A percentile compares a stretch with the other conserved stretches of the same genome.
These are phyloP conservation scores for Arabidopsis suecica DNA, from an alignment of 345 rosid genomes.

Conservation along the genomic window DNA sequence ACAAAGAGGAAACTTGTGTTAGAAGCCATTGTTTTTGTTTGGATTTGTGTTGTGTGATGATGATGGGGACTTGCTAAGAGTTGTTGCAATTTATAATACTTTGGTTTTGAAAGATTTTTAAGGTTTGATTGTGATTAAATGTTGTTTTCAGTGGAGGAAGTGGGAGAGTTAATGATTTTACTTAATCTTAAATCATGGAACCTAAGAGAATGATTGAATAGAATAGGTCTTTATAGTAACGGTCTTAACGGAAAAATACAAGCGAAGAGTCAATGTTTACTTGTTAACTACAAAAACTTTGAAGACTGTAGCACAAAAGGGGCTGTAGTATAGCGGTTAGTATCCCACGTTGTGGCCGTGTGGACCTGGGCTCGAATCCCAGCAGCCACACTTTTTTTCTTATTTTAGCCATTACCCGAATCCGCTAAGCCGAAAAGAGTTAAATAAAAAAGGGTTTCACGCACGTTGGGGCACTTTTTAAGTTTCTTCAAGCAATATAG, in stretches of 20 bases:
- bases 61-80: background rate
- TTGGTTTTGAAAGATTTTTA: background rate
- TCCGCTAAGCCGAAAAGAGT: too few relatives aligned
- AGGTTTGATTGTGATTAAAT: background rate
- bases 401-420: too few relatives aligned
- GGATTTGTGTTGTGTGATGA: conserved; percentile 13
- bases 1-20: conserved; percentile 19
- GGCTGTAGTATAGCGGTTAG: conserved; percentile 85
- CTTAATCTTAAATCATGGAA: background rate
- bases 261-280: background rate
- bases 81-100: conserved; percentile 12
- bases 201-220: background rate
- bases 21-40: conserved; percentile 24
- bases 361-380: conserved; percentile 89
- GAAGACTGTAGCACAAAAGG: background rate
- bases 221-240: background rate
- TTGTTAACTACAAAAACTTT: background rate
- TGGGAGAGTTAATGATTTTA: conserved; percentile 2
- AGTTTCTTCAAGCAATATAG: too few relatives aligned
- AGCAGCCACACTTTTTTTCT: conserved; percentile 55
- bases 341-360: conserved; percentile 89
- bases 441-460: too few relatives aligned
- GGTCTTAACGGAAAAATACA: background rate
- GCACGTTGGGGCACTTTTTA: too few relatives aligned
- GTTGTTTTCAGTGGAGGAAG: conserved; percentile 15